phyloP scores from a whole-genome alignment of 2,329 filamentous ascomycete species.

The Fusarium acutatum region DNA sequence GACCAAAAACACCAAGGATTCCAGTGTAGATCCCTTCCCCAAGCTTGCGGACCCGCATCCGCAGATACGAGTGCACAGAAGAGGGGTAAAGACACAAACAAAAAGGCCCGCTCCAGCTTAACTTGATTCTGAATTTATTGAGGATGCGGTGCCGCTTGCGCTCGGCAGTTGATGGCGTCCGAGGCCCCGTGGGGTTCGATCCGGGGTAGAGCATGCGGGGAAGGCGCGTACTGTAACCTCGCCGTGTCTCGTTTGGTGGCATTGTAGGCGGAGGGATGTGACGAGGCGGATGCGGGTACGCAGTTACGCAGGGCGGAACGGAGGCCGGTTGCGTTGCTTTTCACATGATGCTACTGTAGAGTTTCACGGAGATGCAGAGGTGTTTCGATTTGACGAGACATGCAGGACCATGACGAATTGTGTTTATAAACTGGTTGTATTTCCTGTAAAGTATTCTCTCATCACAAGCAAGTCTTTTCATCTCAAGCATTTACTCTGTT shows the following conservation, averaged over 20 bases:
- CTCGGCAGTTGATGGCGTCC: constrained; percentile 14
- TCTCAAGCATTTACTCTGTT: not conserved
- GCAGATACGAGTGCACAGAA: constrained; percentile 2
- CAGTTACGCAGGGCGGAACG: constrained; percentile 2
- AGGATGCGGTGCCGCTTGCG: constrained; percentile 13
- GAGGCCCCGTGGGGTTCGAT: not conserved
- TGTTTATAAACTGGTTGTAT: not conserved
- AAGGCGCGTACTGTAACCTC: not conserved
- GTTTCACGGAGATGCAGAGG: not conserved
- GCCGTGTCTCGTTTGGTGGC: not conserved
- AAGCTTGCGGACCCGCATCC: constrained; percentile 25
- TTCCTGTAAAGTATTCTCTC: not conserved
- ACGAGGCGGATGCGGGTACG: not conserved
- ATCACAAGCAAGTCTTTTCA: not conserved
- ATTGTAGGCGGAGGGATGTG: not conserved
- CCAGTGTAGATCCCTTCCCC: not conserved
- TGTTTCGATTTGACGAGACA: not conserved
- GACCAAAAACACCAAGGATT: not conserved
- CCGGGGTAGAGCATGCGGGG: not conserved
- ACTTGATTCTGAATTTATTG: not conserved
- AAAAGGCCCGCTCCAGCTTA: not conserved
- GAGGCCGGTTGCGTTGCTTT: not conserved
- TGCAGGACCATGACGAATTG: not conserved
- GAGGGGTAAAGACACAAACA: not conserved
- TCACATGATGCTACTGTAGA: not conserved